These are phyloP conservation scores for Apiotrichum siamense DNA, from an alignment of 1,284 basidiomycete genomes.

Conservation along the genomic window DNA sequence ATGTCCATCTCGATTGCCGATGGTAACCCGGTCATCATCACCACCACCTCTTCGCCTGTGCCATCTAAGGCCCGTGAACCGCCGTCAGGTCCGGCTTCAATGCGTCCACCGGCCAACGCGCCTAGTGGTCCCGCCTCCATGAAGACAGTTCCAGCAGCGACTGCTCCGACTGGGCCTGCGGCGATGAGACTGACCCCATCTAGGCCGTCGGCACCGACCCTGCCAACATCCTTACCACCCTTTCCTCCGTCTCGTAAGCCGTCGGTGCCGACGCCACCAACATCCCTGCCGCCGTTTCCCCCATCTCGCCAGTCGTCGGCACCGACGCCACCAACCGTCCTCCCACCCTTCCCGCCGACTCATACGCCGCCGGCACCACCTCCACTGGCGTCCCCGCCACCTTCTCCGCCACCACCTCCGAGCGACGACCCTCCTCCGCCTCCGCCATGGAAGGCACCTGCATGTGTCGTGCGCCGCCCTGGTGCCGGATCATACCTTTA, in stretches of 20 bases:
- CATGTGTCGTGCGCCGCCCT: conserved; percentile 23
- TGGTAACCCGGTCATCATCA: background rate
- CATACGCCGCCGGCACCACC: too few relatives aligned
- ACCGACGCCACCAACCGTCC: background rate
- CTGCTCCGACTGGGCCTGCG: conserved; percentile 2
- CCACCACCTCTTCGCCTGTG: background rate
- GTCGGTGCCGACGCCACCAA: background rate
- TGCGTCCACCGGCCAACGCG: background rate
- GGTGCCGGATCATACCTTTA: conserved; percentile 28
- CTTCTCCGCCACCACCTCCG: conserved; percentile 5
- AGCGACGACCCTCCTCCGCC: conserved; percentile 23
- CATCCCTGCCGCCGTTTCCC: background rate
- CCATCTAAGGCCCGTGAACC: background rate
- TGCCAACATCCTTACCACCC: background rate
- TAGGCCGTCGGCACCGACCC: background rate
- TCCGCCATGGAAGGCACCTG: conserved; percentile 19
- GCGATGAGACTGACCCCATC: background rate
- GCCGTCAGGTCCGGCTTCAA: background rate
- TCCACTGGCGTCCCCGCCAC: conserved; percentile 1
- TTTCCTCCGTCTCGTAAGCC: too few relatives aligned
- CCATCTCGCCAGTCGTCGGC: too few relatives aligned
- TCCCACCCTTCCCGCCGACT: too few relatives aligned
- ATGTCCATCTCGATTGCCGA: background rate
- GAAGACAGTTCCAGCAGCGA: background rate
- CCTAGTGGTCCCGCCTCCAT: background rate